These are phyloP conservation scores for Cryphonectria carpinicola DNA, from an alignment of 2,329 filamentous ascomycete species.

Conservation along the genomic window DNA sequence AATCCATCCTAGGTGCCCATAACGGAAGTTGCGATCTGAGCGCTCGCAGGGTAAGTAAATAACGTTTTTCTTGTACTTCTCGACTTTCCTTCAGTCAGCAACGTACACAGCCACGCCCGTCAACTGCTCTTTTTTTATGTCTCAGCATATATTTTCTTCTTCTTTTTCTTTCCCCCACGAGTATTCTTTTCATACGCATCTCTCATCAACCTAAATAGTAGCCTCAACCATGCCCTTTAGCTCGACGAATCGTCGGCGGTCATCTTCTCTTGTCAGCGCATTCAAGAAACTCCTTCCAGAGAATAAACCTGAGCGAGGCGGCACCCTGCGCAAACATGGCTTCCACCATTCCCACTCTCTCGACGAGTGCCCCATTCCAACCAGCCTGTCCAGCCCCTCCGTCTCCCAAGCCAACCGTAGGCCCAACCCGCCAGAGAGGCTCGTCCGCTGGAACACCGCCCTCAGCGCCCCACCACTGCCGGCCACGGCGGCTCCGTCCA, in stretches of 20 bases:
- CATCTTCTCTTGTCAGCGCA: conserved; percentile 44
- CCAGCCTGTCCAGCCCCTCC: background rate
- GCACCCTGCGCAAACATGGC: conserved; percentile 45
- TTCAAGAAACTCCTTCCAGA: conserved; percentile 53
- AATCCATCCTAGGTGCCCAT: background rate
- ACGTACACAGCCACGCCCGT: no score
- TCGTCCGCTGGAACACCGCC: conserved; percentile 44
- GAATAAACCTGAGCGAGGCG: conserved; percentile 53
- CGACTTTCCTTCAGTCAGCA: background rate
- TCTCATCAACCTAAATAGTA: background rate
- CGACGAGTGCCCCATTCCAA: conserved; percentile 19
- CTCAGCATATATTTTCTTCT: background rate
- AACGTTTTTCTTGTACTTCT: background rate
- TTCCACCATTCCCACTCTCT: conserved; percentile 35
- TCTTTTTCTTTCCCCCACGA: background rate
- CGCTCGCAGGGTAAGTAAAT: background rate
- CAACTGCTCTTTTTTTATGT: background rate
- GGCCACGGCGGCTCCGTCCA: conserved; percentile 4
- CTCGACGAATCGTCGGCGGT: conserved; percentile 20
- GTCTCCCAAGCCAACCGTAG: background rate
- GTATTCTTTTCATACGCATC: background rate
- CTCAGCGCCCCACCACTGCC: conserved; percentile 21
- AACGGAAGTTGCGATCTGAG: conserved; percentile 5
- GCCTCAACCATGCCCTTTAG: background rate
- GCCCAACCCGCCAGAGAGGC: conserved; percentile 33